Base-by-base conservation (phyloP, 148 eudicot species). In the Camellia granthamiana region DNA sequence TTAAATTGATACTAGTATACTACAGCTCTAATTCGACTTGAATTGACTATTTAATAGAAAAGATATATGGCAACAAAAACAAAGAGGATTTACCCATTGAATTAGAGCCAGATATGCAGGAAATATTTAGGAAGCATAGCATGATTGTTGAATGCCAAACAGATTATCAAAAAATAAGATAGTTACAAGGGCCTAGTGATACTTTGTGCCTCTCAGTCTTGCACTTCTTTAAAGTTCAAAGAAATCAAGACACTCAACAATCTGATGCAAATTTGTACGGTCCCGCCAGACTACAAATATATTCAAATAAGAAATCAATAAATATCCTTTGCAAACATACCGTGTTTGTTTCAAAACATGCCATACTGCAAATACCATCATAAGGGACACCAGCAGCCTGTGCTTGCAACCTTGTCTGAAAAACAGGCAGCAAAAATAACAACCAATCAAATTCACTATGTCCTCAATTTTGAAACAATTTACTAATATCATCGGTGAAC, bases 401-500 rank as follows among this genome's bases (percentile, higher is more conserved):
- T 16, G 98, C 98, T 88, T 95, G 98, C 87, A 95, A 86, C 84
- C 98, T 93, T 42, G 94, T 93, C 98, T 95, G 94, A 41, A 69
- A 63, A 83, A 46, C 61, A 79, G 42, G 61, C 19, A 74, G 46
- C 1, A 72, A 8, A 72, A 52, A 72, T 23, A 6, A 23, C 49
- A 72, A 13, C 5, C 52, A 41, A 19, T 63, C 44, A 15, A 30
- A 55, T 65, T 42, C 21, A 77, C 44, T 41, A 67, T 16, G 52
- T 10, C 44, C 6, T 19, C 30, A 12, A 21, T 8, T 5, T 77
- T 65, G 41, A 13, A 64, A 30, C 43, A 49, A 0, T 49, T 3
- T 13, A 76, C 56, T 46, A 60, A 14, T 16, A 54, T 38, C 3
- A 38, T n/a, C 47, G 51, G 19, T 63, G 43, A 47, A 14, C 79